Evolutionary conservation across 2,329 filamentous ascomycete species (phyloP).

Genomic region (Fusarium palustre): DNA sequence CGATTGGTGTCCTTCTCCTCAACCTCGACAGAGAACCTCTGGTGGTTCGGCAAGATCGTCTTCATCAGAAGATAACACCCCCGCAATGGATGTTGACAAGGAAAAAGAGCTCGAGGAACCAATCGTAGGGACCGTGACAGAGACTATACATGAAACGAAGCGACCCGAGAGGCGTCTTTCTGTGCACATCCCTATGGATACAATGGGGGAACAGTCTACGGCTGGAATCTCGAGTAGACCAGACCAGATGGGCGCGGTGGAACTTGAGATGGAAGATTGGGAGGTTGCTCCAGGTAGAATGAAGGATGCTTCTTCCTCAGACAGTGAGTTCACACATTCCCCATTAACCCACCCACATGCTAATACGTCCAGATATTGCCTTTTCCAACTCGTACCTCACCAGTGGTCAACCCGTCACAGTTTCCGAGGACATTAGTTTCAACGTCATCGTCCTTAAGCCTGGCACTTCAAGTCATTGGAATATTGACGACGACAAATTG

Average conservation of each 20-base stretch:
- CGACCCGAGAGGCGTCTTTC: not conserved
- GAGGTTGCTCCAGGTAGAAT: constrained; percentile 60
- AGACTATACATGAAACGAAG: not conserved
- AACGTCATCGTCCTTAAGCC: constrained; percentile 57
- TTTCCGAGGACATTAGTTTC: constrained; percentile 55
- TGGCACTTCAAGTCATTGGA: constrained; percentile 52
- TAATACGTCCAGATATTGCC: constrained; percentile 52
- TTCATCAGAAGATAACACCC: constrained; percentile 1
- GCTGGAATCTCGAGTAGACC: not conserved
- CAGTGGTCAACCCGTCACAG: constrained; percentile 51
- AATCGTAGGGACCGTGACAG: not conserved
- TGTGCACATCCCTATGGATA: not conserved
- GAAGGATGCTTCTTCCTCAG: constrained; percentile 44
- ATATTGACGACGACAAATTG: constrained; percentile 46
- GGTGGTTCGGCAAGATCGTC: constrained; percentile 4
- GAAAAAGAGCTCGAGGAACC: not conserved
- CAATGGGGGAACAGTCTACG: not conserved
- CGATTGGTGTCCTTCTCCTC: constrained; percentile 35
- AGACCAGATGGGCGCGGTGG: constrained; percentile 16
- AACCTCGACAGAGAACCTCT: not conserved
- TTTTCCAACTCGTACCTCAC: constrained; percentile 59
- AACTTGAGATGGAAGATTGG: constrained; percentile 58
- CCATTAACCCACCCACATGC: not conserved
- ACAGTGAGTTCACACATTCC: constrained; percentile 52
- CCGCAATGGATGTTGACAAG: constrained; percentile 21